A percentile compares a stretch with the other conserved stretches of the same genome.
Conservation (phyloP, 371 early-diverging fungal species). For the Sporodiniella umbellata region DNA sequence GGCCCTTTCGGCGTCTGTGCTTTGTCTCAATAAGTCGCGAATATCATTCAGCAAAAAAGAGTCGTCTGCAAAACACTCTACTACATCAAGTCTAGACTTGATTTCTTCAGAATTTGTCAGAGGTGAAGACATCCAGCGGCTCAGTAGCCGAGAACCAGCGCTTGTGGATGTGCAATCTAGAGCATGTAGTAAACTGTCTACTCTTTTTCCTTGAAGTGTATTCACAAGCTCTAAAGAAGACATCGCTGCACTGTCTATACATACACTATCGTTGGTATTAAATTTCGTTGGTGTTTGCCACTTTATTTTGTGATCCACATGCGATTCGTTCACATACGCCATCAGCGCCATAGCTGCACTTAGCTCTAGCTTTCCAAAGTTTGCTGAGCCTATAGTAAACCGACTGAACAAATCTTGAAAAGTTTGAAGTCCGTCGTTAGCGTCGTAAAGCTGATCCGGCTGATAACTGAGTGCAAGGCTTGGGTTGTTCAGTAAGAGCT, state of each 20-base stretch:
- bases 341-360: slow-evolving; percentile 53
- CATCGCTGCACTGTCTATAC: slow-evolving; percentile 62
- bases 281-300: slow-evolving; percentile 50
- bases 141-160: slow-evolving; percentile 75
- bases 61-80: slow-evolving; percentile 60
- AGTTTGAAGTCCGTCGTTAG: slow-evolving; percentile 4
- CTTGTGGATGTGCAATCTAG: slow-evolving; percentile 78
- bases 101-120: slow-evolving; percentile 56
- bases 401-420: slow-evolving; percentile 8
- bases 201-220: slow-evolving; percentile 38
- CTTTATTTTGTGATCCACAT: slow-evolving; percentile 41
- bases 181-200: slow-evolving; percentile 64
- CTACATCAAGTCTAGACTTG: slow-evolving; percentile 61
- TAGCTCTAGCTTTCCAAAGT: slow-evolving; percentile 31
- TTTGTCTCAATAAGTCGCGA: slow-evolving; percentile 43
- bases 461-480: slow-evolving; percentile 29
- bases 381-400: slow-evolving; percentile 3
- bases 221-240: slow-evolving; percentile 55
- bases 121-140: slow-evolving; percentile 68
- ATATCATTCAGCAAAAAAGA: slow-evolving; percentile 51
- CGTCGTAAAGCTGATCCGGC: slow-evolving; percentile 13
- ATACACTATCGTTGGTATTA: slow-evolving; percentile 41
- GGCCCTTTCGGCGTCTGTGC: slow-evolving; percentile 70
- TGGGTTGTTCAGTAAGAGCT: slow-evolving; percentile 9
- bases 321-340: slow-evolving; percentile 55